A percentile compares a stretch with the other conserved stretches of the same genome.
Conservation (phyloP, 805 yeast species). For the Vanderwaltozyma tropicalis region DNA sequence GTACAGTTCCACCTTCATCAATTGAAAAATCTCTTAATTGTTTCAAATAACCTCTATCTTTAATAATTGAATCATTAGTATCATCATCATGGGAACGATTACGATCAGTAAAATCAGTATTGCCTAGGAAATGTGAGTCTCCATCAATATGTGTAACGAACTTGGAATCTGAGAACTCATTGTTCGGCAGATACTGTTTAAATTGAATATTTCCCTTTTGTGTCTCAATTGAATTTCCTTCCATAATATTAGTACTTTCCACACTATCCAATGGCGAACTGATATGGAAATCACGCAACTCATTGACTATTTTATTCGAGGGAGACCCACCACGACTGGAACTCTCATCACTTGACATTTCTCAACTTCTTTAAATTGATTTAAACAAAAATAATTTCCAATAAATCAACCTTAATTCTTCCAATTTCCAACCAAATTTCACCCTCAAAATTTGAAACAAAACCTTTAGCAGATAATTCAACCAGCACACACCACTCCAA, state of each 20-base stretch:
- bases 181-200: slow-evolving; percentile 11
- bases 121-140: neutral
- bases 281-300: slow-evolving; percentile 18
- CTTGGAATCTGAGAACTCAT: slow-evolving; percentile 13
- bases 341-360: neutral
- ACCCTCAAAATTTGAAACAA: too few species aligned
- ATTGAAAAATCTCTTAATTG: slow-evolving; percentile 18
- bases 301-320: slow-evolving; percentile 8
- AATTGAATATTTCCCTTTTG: neutral
- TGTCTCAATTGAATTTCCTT: neutral
- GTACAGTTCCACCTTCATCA: slow-evolving; percentile 13
- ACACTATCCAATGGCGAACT: slow-evolving; percentile 1
- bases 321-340: slow-evolving; percentile 2
- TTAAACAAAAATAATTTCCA: too few species aligned
- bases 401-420: neutral
- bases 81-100: neutral
- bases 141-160: slow-evolving; percentile 2
- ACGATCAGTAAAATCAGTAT: neutral
- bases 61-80: neutral
- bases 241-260: too few species aligned
- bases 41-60: slow-evolving; percentile 3
- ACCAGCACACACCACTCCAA: too few species aligned
- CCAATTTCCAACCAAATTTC: too few species aligned
- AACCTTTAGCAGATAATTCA: too few species aligned
- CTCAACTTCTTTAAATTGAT: neutral